Evolutionary conservation across 1,139 yeast genomes (phyloP).

Genomic region (Pneumocystis murina): DNA sequence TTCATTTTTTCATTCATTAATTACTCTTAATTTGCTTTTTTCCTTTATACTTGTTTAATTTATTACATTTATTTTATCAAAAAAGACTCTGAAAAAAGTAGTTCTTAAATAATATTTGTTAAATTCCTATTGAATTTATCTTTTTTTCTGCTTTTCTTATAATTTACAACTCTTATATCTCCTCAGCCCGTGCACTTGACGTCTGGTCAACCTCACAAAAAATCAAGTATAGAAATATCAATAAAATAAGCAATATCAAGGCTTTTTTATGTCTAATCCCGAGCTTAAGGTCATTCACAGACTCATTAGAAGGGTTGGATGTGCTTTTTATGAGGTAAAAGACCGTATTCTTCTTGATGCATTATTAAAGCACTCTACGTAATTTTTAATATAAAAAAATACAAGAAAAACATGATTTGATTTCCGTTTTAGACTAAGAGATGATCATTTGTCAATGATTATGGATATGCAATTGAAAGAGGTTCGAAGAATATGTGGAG

Average conservation of each 20-base stretch:
- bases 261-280: background rate
- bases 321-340: constrained; percentile 81
- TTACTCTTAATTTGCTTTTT: too few species aligned
- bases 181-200: too few species aligned
- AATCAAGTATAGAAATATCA: background rate
- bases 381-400: constrained; percentile 6
- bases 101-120: too few species aligned
- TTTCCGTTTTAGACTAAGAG: constrained; percentile 38
- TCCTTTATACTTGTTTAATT: too few species aligned
- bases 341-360: constrained; percentile 79
- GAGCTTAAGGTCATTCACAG: constrained; percentile 26
- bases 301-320: constrained; percentile 44
- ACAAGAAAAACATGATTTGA: background rate
- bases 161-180: too few species aligned
- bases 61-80: too few species aligned
- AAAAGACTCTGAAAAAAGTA: too few species aligned
- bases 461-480: constrained; percentile 79
- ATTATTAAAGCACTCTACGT: constrained; percentile 70
- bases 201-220: background rate
- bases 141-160: too few species aligned
- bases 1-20: too few species aligned
- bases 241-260: background rate
- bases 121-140: too few species aligned
- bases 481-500: constrained; percentile 65
- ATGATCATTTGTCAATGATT: constrained; percentile 72